Base-by-base conservation (phyloP, 495 filamentous ascomycete genomes). In the Xylaria castorea region DNA sequence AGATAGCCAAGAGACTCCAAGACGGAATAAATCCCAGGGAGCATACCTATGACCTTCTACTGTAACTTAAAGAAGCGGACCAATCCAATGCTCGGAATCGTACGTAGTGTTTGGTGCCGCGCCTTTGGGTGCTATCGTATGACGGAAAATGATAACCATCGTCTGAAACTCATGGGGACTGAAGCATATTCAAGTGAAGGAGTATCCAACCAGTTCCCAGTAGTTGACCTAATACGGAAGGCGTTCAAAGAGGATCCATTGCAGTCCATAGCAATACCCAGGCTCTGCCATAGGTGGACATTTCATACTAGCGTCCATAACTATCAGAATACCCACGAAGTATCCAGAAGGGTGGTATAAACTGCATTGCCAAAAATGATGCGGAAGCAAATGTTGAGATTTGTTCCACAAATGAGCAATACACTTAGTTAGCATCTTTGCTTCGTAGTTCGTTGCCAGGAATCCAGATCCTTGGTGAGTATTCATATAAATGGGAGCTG, bases 401-500 rank as follows among this genome's bases (percentile, higher is more conserved):
- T 51, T 66, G 44, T 66, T 66, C 64, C 46, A 66, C 64, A 36
- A 66, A 51, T 51, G 44, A 66, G 64, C 22, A 65, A 65, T 63
- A 40, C 20, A 9, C 36, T 1, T n/a, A 42, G 22, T 44, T 30
- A 2, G 20, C 11, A 7, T 61, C 34, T n/a, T 61, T 14, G 20
- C 57, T 9, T 60, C 57, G 57, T 60, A 36, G 7, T 42, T 3
- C 9, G 3, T 27, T 27, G 36, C 2, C 12, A 16, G n/a, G 61
- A n/a, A 25, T 0, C 61, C 27, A 40, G 61, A 8, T 30, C n/a
- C n/a, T 30, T 38, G 22, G n/a, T n/a, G 25, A 46, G 62, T 48
- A 5, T 65, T 42, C 4, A 9, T 22, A 48, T 65, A 65, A 50
- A 50, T 46, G 16, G 27, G 12, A 65, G 25, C 6, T 11, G 25